Evolutionary conservation across 495 filamentous ascomycete species (phyloP).

Genomic region (Podospora bellae-mahoneyi): DNA sequence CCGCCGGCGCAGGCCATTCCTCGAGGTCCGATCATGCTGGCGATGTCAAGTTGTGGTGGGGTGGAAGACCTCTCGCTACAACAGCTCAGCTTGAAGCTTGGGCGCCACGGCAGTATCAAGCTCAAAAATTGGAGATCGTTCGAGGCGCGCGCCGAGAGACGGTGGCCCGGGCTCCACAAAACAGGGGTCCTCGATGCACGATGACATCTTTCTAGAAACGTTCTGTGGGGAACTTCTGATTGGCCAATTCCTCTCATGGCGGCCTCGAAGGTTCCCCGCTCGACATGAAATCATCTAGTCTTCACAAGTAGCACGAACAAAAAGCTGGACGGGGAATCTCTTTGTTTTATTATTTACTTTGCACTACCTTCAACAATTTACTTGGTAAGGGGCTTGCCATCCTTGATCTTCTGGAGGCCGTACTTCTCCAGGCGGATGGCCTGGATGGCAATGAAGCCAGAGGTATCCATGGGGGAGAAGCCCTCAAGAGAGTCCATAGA

Average conservation of each 20-base stretch:
- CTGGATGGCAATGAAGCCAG: conserved; percentile 73
- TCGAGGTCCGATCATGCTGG: conserved; percentile 23
- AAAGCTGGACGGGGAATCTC: not conserved
- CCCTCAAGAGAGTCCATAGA: conserved; percentile 85
- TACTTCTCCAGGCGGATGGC: conserved; percentile 91
- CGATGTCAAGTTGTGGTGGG: conserved; percentile 11
- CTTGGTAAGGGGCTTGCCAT: conserved; percentile 49
- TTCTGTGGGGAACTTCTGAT: conserved; percentile 12
- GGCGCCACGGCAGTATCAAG: not conserved
- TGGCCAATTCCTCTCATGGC: conserved; percentile 8
- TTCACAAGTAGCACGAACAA: not conserved
- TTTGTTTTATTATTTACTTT: conserved; percentile 11
- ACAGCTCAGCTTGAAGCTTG: not conserved
- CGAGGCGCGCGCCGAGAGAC: conserved; percentile 1
- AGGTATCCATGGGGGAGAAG: conserved; percentile 69
- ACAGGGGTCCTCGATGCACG: conserved; percentile 19
- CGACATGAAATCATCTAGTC: not conserved
- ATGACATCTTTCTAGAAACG: conserved; percentile 25
- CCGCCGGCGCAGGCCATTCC: conserved; percentile 14
- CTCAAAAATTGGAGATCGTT: conserved; percentile 6
- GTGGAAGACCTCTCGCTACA: conserved; percentile 12
- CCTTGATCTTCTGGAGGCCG: conserved; percentile 63
- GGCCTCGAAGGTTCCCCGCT: conserved; percentile 10
- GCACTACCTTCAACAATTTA: conserved; percentile 10
- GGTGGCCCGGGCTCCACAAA: conserved; percentile 1